Conservation (phyloP, 345 rosid species). For the Pistacia vera region DNA sequence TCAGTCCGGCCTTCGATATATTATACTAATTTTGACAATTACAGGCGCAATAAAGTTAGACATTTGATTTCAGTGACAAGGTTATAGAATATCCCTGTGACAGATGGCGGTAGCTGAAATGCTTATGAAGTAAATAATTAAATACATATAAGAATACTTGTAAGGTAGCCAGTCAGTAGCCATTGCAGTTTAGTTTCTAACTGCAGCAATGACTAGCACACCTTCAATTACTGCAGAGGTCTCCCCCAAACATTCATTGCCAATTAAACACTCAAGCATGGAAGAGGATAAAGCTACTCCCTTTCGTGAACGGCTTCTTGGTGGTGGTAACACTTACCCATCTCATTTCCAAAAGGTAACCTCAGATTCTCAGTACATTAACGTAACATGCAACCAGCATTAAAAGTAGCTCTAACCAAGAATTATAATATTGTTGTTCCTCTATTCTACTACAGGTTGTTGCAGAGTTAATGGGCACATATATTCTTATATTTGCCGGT, state of each 20-base stretch:
- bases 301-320: background rate
- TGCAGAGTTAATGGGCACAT: conserved; percentile 56
- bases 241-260: conserved; percentile 22
- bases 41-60: background rate
- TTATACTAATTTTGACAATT: background rate
- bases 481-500: conserved; percentile 41
- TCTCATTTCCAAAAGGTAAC: conserved; percentile 35
- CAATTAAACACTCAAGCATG: conserved; percentile 7
- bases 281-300: conserved; percentile 15
- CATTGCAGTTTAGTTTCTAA: background rate
- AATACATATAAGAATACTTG: conserved; percentile 7
- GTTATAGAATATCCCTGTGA: background rate
- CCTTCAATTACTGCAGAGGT: conserved; percentile 15
- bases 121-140: background rate
- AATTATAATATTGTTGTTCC: background rate
- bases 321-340: conserved; percentile 9
- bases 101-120: background rate
- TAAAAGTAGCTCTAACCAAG: background rate
- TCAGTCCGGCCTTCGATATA: conserved; percentile 2
- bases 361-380: background rate
- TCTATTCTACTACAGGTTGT: conserved; percentile 26
- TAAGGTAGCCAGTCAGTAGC: background rate
- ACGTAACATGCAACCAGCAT: background rate
- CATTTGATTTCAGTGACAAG: background rate
- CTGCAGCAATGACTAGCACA: conserved; percentile 25